phyloP scores from a whole-genome alignment of 2,329 filamentous ascomycete genomes.

The Albophoma yamanashiensis region DNA sequence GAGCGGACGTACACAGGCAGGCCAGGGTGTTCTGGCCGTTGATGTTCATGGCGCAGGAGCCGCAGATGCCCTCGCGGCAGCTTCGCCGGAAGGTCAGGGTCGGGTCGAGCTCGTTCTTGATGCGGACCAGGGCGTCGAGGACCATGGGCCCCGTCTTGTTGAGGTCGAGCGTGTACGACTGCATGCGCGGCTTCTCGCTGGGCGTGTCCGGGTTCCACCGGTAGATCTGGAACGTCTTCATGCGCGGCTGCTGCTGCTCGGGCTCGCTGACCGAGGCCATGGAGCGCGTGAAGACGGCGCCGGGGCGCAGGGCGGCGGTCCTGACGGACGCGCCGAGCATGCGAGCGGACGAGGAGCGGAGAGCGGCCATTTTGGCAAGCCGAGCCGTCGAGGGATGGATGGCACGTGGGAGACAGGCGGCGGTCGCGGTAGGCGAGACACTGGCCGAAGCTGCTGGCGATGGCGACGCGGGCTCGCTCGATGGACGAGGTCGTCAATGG shows the following conservation, averaged over 20 bases:
- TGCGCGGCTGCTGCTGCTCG: slow-evolving; percentile 47
- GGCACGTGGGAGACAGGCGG: neutral
- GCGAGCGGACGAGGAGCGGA: slow-evolving; percentile 46
- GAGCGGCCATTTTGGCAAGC: slow-evolving; percentile 41
- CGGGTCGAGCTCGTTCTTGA: slow-evolving; percentile 98
- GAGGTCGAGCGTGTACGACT: slow-evolving; percentile 86
- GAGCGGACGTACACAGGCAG: slow-evolving; percentile 68
- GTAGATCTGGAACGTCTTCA: slow-evolving; percentile 98
- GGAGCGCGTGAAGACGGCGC: slow-evolving; percentile 34
- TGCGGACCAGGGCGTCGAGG: slow-evolving; percentile 88
- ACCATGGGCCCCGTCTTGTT: slow-evolving; percentile 99
- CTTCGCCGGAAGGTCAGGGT: slow-evolving; percentile 92
- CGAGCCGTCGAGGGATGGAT: neutral
- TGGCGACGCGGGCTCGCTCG: neutral
- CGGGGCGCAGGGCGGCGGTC: slow-evolving; percentile 24
- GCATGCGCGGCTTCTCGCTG: slow-evolving; percentile 87
- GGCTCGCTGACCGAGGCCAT: slow-evolving; percentile 49
- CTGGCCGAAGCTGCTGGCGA: neutral
- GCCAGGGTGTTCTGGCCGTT: slow-evolving; percentile 97
- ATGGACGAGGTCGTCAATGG: neutral
- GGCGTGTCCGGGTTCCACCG: slow-evolving; percentile 95
- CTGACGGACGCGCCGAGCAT: slow-evolving; percentile 35
- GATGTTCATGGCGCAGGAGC: slow-evolving; percentile 99
- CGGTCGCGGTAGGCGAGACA: neutral
- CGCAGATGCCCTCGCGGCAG: slow-evolving; percentile 97